Percentiles rank a stretch among this genome's conserved stretches.
Conservation (phyloP, 208 protist species). For the Crithidia sp. region DNA sequence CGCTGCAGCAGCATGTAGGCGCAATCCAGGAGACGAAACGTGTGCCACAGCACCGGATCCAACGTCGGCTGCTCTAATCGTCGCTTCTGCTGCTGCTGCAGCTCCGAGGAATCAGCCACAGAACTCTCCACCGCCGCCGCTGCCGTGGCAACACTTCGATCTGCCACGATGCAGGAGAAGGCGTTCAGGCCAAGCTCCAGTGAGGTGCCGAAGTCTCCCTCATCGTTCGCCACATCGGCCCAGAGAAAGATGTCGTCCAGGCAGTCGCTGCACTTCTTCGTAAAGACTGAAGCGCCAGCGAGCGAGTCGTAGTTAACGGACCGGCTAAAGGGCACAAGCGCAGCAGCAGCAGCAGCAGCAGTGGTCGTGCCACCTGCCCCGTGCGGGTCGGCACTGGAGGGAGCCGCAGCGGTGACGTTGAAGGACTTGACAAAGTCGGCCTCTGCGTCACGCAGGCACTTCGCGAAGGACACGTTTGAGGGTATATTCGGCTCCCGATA, state of each 20-base stretch:
- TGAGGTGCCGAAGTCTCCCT: constrained; percentile 50
- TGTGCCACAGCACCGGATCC: constrained; percentile 46
- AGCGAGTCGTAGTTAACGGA: neutral
- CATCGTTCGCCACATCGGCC: constrained; percentile 64
- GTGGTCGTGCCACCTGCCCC: neutral
- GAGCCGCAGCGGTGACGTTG: neutral
- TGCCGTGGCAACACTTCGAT: neutral
- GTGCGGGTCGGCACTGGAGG: neutral
- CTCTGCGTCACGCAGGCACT: constrained; percentile 30
- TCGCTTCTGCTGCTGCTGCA: neutral
- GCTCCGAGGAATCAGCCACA: no score
- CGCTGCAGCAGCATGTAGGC: constrained; percentile 57
- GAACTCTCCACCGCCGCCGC: no score
- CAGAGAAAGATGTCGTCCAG: constrained; percentile 43
- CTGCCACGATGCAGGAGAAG: constrained; percentile 22
- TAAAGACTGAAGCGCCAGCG: constrained; percentile 4
- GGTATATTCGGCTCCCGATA: constrained; percentile 42
- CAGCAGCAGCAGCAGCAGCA: neutral
- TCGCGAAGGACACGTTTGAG: neutral
- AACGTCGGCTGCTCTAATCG: neutral
- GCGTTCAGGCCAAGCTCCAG: constrained; percentile 48
- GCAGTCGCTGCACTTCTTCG: constrained; percentile 15
- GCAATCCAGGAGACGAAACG: constrained; percentile 49
- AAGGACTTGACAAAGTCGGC: constrained; percentile 9
- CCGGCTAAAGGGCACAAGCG: neutral